Evolutionary conservation across 1,284 basidiomycete genomes (phyloP).

Genomic region (Trametes polyzona): DNA sequence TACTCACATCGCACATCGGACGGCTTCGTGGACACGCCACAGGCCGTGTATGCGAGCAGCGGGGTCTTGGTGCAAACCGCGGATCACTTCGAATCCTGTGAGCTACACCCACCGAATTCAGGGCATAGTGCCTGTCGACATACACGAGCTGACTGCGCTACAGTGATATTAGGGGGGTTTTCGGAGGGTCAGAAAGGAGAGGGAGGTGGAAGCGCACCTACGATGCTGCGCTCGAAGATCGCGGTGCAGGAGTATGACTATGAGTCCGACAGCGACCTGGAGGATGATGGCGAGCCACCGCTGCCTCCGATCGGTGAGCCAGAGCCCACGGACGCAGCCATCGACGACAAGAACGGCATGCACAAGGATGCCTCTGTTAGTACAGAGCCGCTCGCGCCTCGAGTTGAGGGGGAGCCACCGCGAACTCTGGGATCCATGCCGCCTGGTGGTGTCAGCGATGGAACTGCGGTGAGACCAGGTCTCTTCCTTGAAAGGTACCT

Average conservation of each 20-base stretch:
- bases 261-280: conserved; percentile 18
- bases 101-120: no score
- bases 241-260: conserved; percentile 8
- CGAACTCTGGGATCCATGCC: not conserved
- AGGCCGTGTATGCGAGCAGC: not conserved
- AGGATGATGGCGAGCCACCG: not conserved
- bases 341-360: not conserved
- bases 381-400: not conserved
- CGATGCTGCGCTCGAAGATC: not conserved
- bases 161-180: not conserved
- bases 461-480: no score
- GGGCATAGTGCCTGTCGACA: no score
- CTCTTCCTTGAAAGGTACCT: no score
- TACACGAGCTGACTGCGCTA: not conserved
- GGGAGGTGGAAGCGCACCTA: not conserved
- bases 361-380: not conserved
- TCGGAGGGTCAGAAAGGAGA: not conserved
- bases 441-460: no score
- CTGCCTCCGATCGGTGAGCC: not conserved
- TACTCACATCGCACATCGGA: not conserved
- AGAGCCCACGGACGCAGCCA: not conserved
- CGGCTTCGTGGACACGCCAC: not conserved
- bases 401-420: not conserved
- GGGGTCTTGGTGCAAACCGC: not conserved
- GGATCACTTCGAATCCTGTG: not conserved